Evolutionary conservation across 2,329 filamentous ascomycete species (phyloP).

Genomic region (Penicillium sp.): DNA sequence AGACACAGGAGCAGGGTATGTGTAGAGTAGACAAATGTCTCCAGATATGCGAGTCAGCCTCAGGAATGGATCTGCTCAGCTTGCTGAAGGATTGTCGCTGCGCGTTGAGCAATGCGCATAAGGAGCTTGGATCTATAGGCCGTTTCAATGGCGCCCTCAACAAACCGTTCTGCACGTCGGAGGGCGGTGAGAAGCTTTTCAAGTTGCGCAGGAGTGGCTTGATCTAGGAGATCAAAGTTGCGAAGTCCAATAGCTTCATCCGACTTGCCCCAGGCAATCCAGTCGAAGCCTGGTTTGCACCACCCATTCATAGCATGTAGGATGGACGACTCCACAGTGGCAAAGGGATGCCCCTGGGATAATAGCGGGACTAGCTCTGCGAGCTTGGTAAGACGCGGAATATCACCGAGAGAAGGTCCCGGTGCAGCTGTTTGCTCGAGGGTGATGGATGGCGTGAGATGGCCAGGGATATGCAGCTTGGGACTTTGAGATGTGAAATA

Average conservation of each 20-base stretch:
- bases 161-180: neutral
- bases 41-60: no score
- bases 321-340: neutral
- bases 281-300: neutral
- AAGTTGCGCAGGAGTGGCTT: neutral
- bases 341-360: neutral
- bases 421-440: neutral
- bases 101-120: neutral
- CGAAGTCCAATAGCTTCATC: neutral
- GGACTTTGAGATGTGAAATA: neutral
- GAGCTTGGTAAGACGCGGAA: neutral
- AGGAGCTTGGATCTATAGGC: neutral
- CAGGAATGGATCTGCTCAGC: neutral
- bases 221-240: neutral
- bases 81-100: neutral
- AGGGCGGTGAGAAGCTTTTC: neutral
- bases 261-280: neutral
- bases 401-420: neutral
- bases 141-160: neutral
- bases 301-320: neutral
- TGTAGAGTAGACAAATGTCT: no score
- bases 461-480: neutral
- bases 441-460: neutral
- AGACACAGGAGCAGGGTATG: no score
- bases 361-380: neutral